These are phyloP conservation scores for Elaphomyces granulatus DNA, from an alignment of 495 filamentous ascomycete genomes.

Conservation along the genomic window DNA sequence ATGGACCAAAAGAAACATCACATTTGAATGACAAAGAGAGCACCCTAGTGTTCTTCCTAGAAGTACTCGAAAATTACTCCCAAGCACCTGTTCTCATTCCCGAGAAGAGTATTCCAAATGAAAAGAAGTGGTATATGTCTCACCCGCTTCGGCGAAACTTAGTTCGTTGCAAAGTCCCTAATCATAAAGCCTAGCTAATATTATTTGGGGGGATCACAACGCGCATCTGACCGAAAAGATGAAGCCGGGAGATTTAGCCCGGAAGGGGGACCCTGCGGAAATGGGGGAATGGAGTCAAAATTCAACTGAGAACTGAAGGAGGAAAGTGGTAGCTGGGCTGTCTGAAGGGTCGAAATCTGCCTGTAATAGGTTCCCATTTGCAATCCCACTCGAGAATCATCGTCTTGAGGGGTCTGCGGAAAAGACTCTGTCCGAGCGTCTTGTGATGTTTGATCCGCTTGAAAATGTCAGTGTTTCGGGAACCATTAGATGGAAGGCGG, in stretches of 20 bases:
- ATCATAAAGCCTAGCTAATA: too few relatives aligned
- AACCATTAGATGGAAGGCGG: background rate
- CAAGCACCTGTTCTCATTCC: too few relatives aligned
- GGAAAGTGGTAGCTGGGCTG: conserved; percentile 4
- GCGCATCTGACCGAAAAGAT: conserved; percentile 3
- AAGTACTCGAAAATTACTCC: too few relatives aligned
- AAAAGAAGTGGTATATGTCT: too few relatives aligned
- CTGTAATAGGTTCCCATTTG: conserved; percentile 1
- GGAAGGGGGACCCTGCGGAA: conserved; percentile 3
- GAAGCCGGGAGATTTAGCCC: conserved; percentile 4
- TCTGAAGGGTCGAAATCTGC: conserved; percentile 3
- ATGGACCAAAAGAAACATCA: too few relatives aligned
- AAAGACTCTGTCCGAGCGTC: background rate
- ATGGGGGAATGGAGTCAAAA: conserved; percentile 5
- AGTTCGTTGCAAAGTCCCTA: too few relatives aligned
- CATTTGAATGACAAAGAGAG: too few relatives aligned
- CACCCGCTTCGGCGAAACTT: too few relatives aligned
- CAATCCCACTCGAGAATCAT: background rate
- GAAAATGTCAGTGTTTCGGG: background rate
- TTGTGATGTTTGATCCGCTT: background rate
- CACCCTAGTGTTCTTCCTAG: too few relatives aligned
- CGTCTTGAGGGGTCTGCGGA: background rate
- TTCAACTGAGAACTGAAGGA: conserved; percentile 3
- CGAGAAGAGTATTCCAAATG: too few relatives aligned
- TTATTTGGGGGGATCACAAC: conserved; percentile 1